Conservation (phyloP, 306 rosid genomes). For the Myrica gale region DNA sequence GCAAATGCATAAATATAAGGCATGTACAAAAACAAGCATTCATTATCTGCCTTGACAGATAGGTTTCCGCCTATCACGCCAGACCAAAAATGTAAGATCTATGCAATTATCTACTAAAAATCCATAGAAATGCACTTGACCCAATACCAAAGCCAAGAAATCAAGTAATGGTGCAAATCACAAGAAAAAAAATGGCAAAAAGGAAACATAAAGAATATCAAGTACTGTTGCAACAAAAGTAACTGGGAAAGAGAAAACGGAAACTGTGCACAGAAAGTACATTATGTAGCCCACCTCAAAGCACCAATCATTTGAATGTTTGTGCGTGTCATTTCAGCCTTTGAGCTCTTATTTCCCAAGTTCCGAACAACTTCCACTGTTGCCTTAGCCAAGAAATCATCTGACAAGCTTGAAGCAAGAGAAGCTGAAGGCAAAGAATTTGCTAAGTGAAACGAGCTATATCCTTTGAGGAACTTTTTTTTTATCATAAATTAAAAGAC, state of each 20-base stretch:
- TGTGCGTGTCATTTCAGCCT: conserved; percentile 81
- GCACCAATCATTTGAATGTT: conserved; percentile 99
- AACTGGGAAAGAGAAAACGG: background rate
- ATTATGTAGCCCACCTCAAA: conserved; percentile 59
- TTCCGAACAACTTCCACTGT: conserved; percentile 69
- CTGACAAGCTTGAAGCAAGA: conserved; percentile 90
- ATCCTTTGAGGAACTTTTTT: conserved; percentile 9
- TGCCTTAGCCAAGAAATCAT: conserved; percentile 84
- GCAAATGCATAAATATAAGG: background rate
- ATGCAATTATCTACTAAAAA: background rate
- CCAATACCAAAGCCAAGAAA: too few species aligned
- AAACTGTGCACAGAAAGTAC: background rate
- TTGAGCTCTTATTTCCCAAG: conserved; percentile 64
- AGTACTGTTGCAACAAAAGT: background rate
- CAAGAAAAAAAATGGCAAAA: too few species aligned
- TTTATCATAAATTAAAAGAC: background rate
- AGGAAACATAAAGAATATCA: background rate
- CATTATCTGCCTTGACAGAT: background rate
- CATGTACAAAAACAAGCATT: background rate
- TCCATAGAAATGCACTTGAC: background rate
- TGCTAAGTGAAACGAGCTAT: conserved; percentile 8
- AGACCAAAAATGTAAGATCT: background rate
- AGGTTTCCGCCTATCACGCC: background rate
- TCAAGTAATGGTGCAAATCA: too few species aligned
- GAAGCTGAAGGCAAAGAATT: conserved; percentile 60